These are phyloP conservation scores for Bimuria novae-zelandiae DNA, from an alignment of 2,329 filamentous ascomycete species.

Conservation along the genomic window DNA sequence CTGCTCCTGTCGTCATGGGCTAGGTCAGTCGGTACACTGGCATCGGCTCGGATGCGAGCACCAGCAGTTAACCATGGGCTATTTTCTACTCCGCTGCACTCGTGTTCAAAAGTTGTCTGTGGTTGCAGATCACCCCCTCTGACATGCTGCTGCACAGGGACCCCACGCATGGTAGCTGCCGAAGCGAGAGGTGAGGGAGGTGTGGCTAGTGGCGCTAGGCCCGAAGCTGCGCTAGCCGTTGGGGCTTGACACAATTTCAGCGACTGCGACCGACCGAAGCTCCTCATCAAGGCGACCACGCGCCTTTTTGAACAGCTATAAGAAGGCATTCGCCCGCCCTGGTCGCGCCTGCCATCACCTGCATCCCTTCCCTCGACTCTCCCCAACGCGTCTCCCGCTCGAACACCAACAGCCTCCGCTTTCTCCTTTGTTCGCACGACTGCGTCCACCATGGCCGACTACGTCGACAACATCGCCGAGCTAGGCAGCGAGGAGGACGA, in stretches of 20 bases:
- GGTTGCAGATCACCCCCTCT: no score
- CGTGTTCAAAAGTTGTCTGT: no score
- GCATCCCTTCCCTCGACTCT: slow-evolving; percentile 3
- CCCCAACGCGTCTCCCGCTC: slow-evolving; percentile 4
- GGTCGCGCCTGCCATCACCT: slow-evolving; percentile 7
- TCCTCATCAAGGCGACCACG: not conserved
- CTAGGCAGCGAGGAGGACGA: slow-evolving; percentile 65
- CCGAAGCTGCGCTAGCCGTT: slow-evolving; percentile 4
- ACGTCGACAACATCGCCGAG: slow-evolving; percentile 85
- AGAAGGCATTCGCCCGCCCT: not conserved
- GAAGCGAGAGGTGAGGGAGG: slow-evolving; percentile 8
- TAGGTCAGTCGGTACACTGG: no score
- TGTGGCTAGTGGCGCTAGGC: slow-evolving; percentile 11
- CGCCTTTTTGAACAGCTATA: not conserved
- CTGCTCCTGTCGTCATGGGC: slow-evolving; percentile 13
- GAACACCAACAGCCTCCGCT: slow-evolving; percentile 22
- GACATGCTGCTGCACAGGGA: not conserved
- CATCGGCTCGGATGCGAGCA: not conserved
- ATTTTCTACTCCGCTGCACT: no score
- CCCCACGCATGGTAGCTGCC: not conserved
- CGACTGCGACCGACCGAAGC: slow-evolving; percentile 10
- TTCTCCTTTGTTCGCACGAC: slow-evolving; percentile 31
- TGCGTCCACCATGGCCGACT: slow-evolving; percentile 50
- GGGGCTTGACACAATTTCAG: slow-evolving; percentile 18
- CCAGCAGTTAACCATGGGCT: no score